Conservation (phyloP, 2,329 filamentous ascomycete genomes). For the Talaromyces sp. region DNA sequence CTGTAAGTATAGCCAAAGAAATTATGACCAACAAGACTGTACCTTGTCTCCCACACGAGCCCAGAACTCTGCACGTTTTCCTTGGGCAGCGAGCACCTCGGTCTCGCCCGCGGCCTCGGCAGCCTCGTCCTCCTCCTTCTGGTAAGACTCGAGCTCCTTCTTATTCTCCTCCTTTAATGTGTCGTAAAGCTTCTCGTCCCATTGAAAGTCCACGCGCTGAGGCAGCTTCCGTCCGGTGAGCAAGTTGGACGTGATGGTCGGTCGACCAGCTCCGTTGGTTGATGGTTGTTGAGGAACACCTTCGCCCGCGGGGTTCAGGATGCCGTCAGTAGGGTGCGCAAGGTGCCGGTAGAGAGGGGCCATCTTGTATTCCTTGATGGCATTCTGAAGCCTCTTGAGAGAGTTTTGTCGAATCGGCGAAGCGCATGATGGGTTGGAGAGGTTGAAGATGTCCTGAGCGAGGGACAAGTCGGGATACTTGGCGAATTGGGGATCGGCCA, state of each 20-base stretch:
- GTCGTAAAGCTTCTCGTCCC: constrained; percentile 86
- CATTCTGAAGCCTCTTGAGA: constrained; percentile 57
- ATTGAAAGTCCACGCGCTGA: constrained; percentile 65
- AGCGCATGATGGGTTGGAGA: constrained; percentile 56
- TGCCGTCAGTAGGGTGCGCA: constrained; percentile 63
- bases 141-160: constrained; percentile 65
- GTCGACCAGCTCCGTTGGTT: constrained; percentile 25
- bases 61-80: constrained; percentile 94
- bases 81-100: constrained; percentile 84
- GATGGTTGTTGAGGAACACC: constrained; percentile 44
- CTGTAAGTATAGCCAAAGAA: not conserved
- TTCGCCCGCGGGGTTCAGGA: constrained; percentile 72
- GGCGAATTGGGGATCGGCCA: constrained; percentile 60
- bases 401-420: constrained; percentile 50
- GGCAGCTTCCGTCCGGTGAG: constrained; percentile 64
- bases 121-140: constrained; percentile 89
- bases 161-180: constrained; percentile 71
- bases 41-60: constrained; percentile 96
- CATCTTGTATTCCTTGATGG: constrained; percentile 60
- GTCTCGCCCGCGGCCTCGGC: constrained; percentile 94
- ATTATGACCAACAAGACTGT: constrained; percentile 13
- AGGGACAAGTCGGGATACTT: constrained; percentile 59
- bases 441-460: constrained; percentile 62
- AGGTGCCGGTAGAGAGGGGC: constrained; percentile 61
- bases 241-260: constrained; percentile 62